A percentile compares a stretch with the other conserved stretches of the same genome.
Conservation (phyloP, 305 asterid species). For the Fraxinus dipetala region DNA sequence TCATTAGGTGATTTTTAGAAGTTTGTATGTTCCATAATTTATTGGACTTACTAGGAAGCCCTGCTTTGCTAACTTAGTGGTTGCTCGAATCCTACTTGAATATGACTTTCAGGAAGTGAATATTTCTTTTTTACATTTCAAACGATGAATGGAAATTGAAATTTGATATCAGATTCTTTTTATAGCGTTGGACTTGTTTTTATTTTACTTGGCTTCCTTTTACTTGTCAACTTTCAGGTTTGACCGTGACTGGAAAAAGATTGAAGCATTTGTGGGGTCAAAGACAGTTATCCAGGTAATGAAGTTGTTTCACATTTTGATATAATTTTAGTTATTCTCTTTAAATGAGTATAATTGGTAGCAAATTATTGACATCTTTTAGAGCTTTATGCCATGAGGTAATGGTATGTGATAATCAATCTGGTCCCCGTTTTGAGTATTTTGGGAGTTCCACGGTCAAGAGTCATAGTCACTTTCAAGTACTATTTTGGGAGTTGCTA, state of each 20-base stretch:
- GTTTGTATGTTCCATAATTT: neutral
- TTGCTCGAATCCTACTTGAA: neutral
- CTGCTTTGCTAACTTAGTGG: neutral
- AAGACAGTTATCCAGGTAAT: conserved; percentile 89
- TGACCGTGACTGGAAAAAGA: conserved; percentile 96
- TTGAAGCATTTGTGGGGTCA: conserved; percentile 94
- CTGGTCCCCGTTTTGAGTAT: neutral
- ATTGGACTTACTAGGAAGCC: neutral
- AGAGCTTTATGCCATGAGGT: neutral
- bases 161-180: neutral
- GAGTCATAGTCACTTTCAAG: neutral
- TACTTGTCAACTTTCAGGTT: conserved; percentile 46
- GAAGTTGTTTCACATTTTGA: neutral
- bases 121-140: neutral
- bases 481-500: neutral
- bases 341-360: neutral
- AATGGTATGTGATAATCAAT: neutral
- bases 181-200: neutral
- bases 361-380: neutral
- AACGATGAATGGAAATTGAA: neutral
- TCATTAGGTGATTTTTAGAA: neutral
- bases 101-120: neutral
- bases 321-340: conserved; percentile 6
- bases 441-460: neutral
- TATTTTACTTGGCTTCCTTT: neutral